Conservation (phyloP, 345 rosid genomes). For the Linum lewisii region DNA sequence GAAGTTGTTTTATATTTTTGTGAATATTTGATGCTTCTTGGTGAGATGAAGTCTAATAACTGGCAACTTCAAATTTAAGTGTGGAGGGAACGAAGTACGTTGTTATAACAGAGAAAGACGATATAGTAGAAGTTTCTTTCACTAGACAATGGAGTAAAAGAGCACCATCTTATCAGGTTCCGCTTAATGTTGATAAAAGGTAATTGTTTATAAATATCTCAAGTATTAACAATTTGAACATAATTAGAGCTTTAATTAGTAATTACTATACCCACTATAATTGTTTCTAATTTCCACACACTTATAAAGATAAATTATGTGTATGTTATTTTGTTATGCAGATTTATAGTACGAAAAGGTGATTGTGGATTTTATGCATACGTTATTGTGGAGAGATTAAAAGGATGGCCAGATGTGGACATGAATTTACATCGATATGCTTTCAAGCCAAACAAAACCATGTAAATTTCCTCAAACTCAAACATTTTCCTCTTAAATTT, state of each 20-base stretch:
- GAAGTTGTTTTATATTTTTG: background rate
- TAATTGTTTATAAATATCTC: too few relatives aligned
- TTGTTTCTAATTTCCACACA: too few relatives aligned
- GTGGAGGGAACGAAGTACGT: constrained; percentile 32
- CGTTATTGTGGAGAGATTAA: constrained; percentile 54
- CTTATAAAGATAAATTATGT: too few relatives aligned
- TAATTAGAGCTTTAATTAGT: too few relatives aligned
- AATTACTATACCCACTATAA: too few relatives aligned
- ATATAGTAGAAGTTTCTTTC: constrained; percentile 63
- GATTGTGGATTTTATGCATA: constrained; percentile 58
- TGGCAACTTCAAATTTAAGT: constrained; percentile 24
- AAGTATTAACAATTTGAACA: too few relatives aligned
- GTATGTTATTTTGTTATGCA: too few relatives aligned
- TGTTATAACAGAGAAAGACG: constrained; percentile 37
- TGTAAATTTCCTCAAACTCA: constrained; percentile 19
- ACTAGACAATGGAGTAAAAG: constrained; percentile 36
- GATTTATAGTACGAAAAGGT: constrained; percentile 54
- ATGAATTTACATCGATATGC: constrained; percentile 80
- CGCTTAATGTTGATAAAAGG: constrained; percentile 81
- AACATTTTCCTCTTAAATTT: too few relatives aligned
- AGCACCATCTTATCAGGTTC: constrained; percentile 24
- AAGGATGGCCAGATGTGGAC: constrained; percentile 76
- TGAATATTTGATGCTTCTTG: background rate
- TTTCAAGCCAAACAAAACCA: constrained; percentile 52
- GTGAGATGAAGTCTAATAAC: background rate